Conservation (phyloP, 352 stramenopile species). For the Phytophthora sp. region DNA sequence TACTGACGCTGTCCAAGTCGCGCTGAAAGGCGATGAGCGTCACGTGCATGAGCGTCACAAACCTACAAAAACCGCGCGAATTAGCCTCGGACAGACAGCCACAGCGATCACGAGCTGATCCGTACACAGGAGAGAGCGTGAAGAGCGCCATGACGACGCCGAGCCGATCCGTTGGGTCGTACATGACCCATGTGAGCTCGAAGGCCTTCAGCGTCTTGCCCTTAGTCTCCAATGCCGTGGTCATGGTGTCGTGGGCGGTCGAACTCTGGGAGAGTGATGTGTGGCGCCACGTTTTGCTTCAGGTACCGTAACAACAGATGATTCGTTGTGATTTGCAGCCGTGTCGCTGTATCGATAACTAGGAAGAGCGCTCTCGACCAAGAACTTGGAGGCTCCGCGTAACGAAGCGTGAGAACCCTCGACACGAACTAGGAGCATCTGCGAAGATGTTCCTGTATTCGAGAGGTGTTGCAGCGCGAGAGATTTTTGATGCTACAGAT, state of each 20-base stretch:
- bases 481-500: slow-evolving; percentile 9
- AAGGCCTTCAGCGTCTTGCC: slow-evolving; percentile 52
- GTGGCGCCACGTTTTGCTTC: slow-evolving; percentile 21
- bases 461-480: slow-evolving; percentile 1
- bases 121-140: slow-evolving; percentile 80
- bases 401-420: neutral
- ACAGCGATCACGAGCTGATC: neutral
- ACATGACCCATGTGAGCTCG: slow-evolving; percentile 83
- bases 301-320: slow-evolving; percentile 10
- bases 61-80: slow-evolving; percentile 39
- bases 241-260: slow-evolving; percentile 18
- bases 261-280: no score
- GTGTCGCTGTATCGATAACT: slow-evolving; percentile 3
- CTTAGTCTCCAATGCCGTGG: slow-evolving; percentile 19
- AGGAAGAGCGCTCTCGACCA: neutral
- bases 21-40: slow-evolving; percentile 83
- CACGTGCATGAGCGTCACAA: slow-evolving; percentile 86
- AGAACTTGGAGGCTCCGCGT: no score
- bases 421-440: neutral
- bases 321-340: slow-evolving; percentile 27
- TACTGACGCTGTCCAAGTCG: slow-evolving; percentile 71
- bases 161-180: slow-evolving; percentile 75
- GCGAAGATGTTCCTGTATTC: slow-evolving; percentile 1
- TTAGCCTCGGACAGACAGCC: neutral
- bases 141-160: slow-evolving; percentile 72